phyloP scores from a whole-genome alignment of 129 eudicot species.

The Lactuca saligna region DNA sequence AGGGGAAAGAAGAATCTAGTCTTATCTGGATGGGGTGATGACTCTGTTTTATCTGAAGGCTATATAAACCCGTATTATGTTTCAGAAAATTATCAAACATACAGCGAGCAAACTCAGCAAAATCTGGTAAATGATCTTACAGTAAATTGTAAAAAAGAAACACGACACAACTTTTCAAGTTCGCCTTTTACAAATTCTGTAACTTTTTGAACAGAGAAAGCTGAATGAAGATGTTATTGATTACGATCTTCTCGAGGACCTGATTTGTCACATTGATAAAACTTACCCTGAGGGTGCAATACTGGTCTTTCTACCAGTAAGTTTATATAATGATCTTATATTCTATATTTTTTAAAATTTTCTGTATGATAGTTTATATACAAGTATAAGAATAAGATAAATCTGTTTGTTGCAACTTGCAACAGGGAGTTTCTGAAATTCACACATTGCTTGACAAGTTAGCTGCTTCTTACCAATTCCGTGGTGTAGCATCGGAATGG shows the following conservation, averaged over 20 bases:
- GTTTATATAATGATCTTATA: constrained; percentile 5
- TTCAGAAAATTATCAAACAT: constrained; percentile 56
- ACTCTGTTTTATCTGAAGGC: constrained; percentile 67
- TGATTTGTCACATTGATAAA: constrained; percentile 84
- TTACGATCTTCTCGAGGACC: constrained; percentile 92
- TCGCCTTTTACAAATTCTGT: constrained; percentile 1
- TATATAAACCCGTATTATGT: constrained; percentile 62
- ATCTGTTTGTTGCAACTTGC: background rate
- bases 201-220: constrained; percentile 55
- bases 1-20: constrained; percentile 90
- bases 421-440: constrained; percentile 92
- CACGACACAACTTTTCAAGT: constrained; percentile 9
- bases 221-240: constrained; percentile 90
- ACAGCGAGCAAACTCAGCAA: constrained; percentile 78
- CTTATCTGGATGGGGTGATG: constrained; percentile 91
- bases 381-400: constrained; percentile 1
- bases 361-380: constrained; percentile 1
- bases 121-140: constrained; percentile 62
- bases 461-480: constrained; percentile 74
- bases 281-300: constrained; percentile 81
- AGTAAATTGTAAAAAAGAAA: background rate
- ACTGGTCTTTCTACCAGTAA: constrained; percentile 85
- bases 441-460: constrained; percentile 67
- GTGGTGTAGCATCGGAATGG: constrained; percentile 86
- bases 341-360: constrained; percentile 14